These are phyloP conservation scores for Cercospora janseana DNA, from an alignment of 2,329 filamentous ascomycete genomes.

Conservation along the genomic window DNA sequence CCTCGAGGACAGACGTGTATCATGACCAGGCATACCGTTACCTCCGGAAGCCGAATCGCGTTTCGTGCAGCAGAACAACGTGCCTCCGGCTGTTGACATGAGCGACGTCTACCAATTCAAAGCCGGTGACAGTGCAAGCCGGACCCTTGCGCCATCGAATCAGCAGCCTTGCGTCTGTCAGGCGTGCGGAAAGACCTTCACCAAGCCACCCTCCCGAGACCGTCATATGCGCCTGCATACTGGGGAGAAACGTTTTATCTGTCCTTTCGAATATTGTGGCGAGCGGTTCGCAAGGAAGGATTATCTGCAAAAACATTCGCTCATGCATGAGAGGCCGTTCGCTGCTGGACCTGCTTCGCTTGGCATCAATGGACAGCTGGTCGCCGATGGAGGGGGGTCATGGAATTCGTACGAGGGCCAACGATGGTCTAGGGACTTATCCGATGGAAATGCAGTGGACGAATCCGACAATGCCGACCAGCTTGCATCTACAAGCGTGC, in stretches of 20 bases:
- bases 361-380: too few relatives aligned
- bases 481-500: too few relatives aligned
- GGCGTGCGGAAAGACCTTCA: background rate
- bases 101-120: too few relatives aligned
- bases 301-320: background rate
- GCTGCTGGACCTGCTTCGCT: background rate
- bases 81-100: too few relatives aligned
- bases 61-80: too few relatives aligned
- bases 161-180: background rate
- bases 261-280: background rate
- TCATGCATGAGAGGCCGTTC: constrained; percentile 1
- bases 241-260: constrained; percentile 1
- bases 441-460: too few relatives aligned
- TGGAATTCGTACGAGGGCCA: background rate
- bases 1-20: too few relatives aligned
- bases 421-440: too few relatives aligned
- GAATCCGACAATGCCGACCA: too few relatives aligned
- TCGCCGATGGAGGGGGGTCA: background rate
- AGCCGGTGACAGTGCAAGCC: too few relatives aligned
- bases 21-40: too few relatives aligned
- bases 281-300: background rate
- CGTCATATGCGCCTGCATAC: constrained; percentile 3
- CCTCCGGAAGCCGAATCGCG: too few relatives aligned
- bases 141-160: background rate
- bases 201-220: background rate